Base-by-base conservation (phyloP, 2,329 filamentous ascomycete genomes). In the Chaetomium olivaceum region DNA sequence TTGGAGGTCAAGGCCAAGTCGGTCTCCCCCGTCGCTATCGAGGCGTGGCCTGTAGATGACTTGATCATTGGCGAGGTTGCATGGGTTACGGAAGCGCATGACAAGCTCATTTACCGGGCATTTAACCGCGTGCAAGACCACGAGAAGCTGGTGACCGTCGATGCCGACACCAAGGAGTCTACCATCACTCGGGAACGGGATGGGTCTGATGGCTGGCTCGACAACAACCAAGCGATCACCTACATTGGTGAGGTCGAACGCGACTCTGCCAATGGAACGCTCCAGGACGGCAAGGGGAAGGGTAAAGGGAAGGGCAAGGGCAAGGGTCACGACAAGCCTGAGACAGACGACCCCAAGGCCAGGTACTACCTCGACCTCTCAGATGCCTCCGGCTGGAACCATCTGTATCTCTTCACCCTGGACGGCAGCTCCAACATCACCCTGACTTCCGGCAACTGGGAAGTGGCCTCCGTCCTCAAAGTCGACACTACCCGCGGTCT, bases 121-220 rank as follows among this genome's bases (percentile, higher is more conserved):
- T 91, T 85, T 77, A 90, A 91, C 74, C 85, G 89, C 4, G 87
- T 90, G 0, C 89, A 91, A 71, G 87, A 90, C 68, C 76, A 80
- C 1, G 87, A 89, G 65, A 88, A 87, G 67, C 78, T 89, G 16
- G 82, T 91, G 1, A 76, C 85, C 0, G 85, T 91, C 3, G 81
- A 89, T 67, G 80, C 84, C 1, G 76, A 78, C 1, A 78, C 80
- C 2, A 75, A 79, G 1, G 76, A 77, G 0, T 83, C 82, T 11
- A 79, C 77, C 33, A 74, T 83, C 0, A 78, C 85, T 16, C 84
- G 85, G 8, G 80, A 87, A 73, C 81, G 86, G 3, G 83, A 89
- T 58, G 87, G 85, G 1, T 79, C 77, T 0, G 81, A 83, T 14
- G 87, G 87, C 2, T 89, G 87, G 87, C 78, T 90, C 1, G 84